Conservation (phyloP, 352 stramenopile genomes). For the Globisporangium barbulae region DNA sequence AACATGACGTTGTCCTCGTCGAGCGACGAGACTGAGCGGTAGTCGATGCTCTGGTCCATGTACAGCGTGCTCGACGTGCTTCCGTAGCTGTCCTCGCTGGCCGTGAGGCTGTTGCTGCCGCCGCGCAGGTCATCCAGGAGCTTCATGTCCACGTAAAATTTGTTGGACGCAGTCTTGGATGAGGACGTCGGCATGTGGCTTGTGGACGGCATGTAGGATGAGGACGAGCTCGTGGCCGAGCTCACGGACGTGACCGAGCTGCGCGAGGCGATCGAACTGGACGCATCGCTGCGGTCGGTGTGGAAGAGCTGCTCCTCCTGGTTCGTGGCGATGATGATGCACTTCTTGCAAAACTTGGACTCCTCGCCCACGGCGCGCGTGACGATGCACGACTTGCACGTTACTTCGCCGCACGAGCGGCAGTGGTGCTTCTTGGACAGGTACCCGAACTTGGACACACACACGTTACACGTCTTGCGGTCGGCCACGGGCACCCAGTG, state of each 20-base stretch:
- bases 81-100: conserved; percentile 43
- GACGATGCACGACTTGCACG: conserved; percentile 76
- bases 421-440: conserved; percentile 78
- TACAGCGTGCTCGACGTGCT: conserved; percentile 15
- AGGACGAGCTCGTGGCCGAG: conserved; percentile 11
- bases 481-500: conserved; percentile 38
- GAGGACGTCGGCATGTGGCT: not conserved
- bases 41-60: conserved; percentile 24
- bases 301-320: conserved; percentile 29
- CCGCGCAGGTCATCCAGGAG: conserved; percentile 29
- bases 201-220: conserved; percentile 2
- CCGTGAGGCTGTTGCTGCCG: conserved; percentile 22
- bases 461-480: conserved; percentile 67
- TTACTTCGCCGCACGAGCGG: conserved; percentile 68
- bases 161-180: conserved; percentile 1
- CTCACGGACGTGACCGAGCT: conserved; percentile 13
- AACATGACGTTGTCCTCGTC: conserved; percentile 41
- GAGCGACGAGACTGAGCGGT: conserved; percentile 25
- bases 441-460: conserved; percentile 54
- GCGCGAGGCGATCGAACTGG: conserved; percentile 28
- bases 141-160: conserved; percentile 42
- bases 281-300: conserved; percentile 23
- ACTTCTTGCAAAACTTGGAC: conserved; percentile 75
- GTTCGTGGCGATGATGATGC: conserved; percentile 49
- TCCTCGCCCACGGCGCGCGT: conserved; percentile 43